These are phyloP conservation scores for Trichoderma atroviride DNA, from an alignment of 2,329 filamentous ascomycete species.

Conservation along the genomic window DNA sequence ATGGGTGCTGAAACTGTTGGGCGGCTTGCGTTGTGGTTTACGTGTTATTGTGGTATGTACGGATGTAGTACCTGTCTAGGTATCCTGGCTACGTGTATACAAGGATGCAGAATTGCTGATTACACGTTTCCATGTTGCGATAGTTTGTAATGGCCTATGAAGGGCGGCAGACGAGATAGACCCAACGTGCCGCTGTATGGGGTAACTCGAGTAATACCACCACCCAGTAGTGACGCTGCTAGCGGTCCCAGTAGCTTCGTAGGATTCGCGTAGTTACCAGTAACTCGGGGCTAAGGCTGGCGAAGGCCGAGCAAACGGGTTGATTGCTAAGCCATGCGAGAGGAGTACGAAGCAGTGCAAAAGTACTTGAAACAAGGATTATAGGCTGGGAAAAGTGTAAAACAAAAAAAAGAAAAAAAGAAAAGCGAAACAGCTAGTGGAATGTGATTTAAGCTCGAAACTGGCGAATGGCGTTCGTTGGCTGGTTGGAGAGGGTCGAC, in stretches of 20 bases:
- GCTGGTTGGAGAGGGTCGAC: neutral
- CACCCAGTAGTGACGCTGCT: neutral
- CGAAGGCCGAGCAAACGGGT: neutral
- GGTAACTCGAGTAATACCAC: neutral
- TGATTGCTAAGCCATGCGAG: constrained; percentile 14
- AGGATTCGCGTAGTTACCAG: constrained; percentile 9
- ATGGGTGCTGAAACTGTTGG: neutral
- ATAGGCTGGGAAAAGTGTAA: neutral
- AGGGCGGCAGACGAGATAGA: neutral
- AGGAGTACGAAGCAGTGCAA: neutral
- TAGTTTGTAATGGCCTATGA: neutral
- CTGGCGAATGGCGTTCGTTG: neutral
- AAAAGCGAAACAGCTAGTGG: neutral
- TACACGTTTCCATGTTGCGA: neutral
- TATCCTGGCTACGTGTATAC: neutral
- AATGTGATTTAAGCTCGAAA: neutral
- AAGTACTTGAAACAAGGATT: neutral
- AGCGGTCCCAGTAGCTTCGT: neutral
- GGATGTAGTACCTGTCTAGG: too few relatives aligned
- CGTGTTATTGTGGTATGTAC: constrained; percentile 13
- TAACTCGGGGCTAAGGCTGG: neutral
- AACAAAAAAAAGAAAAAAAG: neutral
- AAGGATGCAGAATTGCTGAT: neutral
- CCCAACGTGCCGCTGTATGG: neutral
- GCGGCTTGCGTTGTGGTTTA: constrained; percentile 9